Base-by-base conservation (phyloP, 768 basidiomycete species). In the Boletus insuetus region DNA sequence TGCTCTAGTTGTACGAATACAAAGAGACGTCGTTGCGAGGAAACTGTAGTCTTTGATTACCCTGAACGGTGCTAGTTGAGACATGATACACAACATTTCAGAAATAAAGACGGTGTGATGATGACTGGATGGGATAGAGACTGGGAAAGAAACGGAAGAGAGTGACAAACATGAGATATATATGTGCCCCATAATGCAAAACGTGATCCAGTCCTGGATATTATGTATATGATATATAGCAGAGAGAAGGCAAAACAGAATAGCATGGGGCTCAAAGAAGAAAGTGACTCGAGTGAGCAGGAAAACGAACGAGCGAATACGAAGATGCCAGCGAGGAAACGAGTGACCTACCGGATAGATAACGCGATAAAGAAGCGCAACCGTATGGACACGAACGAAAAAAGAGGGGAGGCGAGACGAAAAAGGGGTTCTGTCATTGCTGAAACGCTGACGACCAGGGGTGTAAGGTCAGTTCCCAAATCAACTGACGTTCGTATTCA, bases 1-100 rank as follows among this genome's bases (percentile, higher is more conserved):
- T 56, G 57, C 50, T 52, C 31, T 58, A 56, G 48, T 49, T 56
- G 65, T 66, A 68, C 17, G 29, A 44, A 14, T 56, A 68, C 55
- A 59, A 37, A 51, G 48, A 59, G n/a, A 8, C 45, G 16, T 26
- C 34, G 38, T 29, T 29, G 26, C 9, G 26, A 9, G 29, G 8
- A 29, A 10, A 9, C 29, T 9, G 29, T 29, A 10, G 29, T 29
- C 8, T 26, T 29, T 29, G 29, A 29, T 29, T 29, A 29, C 2
- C 29, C 8, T 29, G 29, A 29, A 29, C 9, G 34, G 14, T 35
- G 34, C 12, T n/a, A 8, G 6, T 38, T 9, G 22, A 49, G 48
- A 47, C 42, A 34, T 55, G 58, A 32, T 64, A 69, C 53, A 63
- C 42, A 38, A 42, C 35, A 22, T 5, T 10, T 13, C 41, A 8